phyloP scores from a whole-genome alignment of 1,284 basidiomycete genomes.

The Prillingera fragicola region DNA sequence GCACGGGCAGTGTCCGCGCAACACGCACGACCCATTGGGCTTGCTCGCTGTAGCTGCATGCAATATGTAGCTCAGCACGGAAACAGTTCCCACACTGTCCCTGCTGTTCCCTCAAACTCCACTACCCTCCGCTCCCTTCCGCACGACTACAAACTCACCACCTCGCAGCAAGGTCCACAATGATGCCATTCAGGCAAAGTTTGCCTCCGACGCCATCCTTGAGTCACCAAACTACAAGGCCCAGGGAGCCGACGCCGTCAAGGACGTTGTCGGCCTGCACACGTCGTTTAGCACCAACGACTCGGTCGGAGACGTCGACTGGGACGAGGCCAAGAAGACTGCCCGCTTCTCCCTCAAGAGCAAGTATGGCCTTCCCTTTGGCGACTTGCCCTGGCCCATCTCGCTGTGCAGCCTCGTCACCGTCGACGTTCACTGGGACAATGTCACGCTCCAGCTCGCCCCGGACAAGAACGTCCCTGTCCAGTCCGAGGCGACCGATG shows the following conservation, averaged over 20 bases:
- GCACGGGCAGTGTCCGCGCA: no score
- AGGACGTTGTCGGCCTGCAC: slow-evolving; percentile 28
- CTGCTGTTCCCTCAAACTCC: no score
- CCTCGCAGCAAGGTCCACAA: no score
- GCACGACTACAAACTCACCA: no score
- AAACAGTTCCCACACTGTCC: no score
- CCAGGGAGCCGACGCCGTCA: slow-evolving; percentile 27
- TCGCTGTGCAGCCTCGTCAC: slow-evolving; percentile 6
- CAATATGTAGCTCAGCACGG: no score
- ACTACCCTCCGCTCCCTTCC: no score
- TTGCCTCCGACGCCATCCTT: slow-evolving; percentile 30
- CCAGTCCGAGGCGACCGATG: slow-evolving; percentile 13
- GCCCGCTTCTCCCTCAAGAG: slow-evolving; percentile 23
- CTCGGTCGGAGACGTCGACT: slow-evolving; percentile 26
- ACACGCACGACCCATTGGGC: no score
- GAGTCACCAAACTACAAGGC: slow-evolving; percentile 16
- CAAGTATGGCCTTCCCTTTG: slow-evolving; percentile 20
- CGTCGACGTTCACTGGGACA: slow-evolving; percentile 13
- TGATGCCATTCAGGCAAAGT: slow-evolving; percentile 32
- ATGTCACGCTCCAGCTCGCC: slow-evolving; percentile 21
- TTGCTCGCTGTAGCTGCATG: no score
- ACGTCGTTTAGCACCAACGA: slow-evolving; percentile 15
- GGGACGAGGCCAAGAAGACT: slow-evolving; percentile 26
- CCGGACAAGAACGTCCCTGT: slow-evolving; percentile 20
- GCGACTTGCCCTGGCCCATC: slow-evolving; percentile 11